Percentiles rank a stretch among this genome's conserved stretches.
phyloP scores from a whole-genome alignment of 108 stramenopile genomes.

The Skeletonema tropicum region DNA sequence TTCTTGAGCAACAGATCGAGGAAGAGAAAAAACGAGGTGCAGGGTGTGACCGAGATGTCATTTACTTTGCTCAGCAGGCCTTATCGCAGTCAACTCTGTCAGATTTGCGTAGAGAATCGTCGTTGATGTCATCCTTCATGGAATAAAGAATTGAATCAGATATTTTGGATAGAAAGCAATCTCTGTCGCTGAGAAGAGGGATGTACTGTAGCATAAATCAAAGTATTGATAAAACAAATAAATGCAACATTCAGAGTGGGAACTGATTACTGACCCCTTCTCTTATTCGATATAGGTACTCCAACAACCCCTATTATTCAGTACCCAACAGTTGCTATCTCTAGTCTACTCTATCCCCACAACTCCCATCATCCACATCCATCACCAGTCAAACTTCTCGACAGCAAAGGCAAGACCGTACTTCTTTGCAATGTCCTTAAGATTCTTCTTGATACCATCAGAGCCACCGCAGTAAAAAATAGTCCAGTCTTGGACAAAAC shows the following conservation, averaged over 20 bases:
- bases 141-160: neutral
- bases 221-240: too few relatives aligned
- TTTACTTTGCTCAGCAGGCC: constrained; percentile 73
- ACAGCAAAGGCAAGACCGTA: neutral
- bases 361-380: neutral
- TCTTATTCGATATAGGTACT: too few relatives aligned
- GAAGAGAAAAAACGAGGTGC: constrained; percentile 55
- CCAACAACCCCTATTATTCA: too few relatives aligned
- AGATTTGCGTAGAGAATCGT: neutral
- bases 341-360: too few relatives aligned
- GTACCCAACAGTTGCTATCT: too few relatives aligned
- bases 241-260: too few relatives aligned
- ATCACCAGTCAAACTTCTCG: neutral
- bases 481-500: neutral
- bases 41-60: constrained; percentile 80
- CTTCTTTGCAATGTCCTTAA: neutral
- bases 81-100: constrained; percentile 12
- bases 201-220: too few relatives aligned
- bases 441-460: neutral
- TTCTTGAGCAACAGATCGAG: constrained; percentile 71
- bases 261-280: too few relatives aligned
- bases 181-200: neutral
- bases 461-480: neutral
- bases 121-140: neutral
- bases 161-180: too few relatives aligned